phyloP scores from a whole-genome alignment of 2,329 filamentous ascomycete genomes.

The Leptodontidium sp. region DNA sequence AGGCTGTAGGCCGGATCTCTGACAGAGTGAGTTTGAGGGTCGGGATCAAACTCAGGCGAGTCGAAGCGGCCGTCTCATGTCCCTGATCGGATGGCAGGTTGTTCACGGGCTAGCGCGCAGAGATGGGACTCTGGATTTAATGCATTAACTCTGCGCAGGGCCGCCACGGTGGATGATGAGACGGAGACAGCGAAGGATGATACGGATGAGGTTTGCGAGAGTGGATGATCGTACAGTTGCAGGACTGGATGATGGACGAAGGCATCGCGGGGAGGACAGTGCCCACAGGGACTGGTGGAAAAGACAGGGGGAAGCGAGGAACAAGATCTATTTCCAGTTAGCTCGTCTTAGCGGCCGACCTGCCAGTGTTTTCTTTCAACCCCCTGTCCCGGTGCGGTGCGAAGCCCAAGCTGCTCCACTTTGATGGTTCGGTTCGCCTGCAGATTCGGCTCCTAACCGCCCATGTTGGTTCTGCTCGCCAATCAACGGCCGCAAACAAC shows the following conservation, averaged over 20 bases:
- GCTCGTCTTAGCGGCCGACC: background rate
- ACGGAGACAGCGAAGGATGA: slow-evolving; percentile 7
- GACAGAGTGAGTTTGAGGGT: slow-evolving; percentile 13
- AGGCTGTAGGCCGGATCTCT: slow-evolving; percentile 18
- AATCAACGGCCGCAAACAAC: slow-evolving; percentile 14
- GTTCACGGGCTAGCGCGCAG: slow-evolving; percentile 12
- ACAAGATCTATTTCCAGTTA: slow-evolving; percentile 10
- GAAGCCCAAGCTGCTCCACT: background rate
- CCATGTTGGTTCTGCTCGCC: background rate
- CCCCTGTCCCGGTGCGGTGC: background rate
- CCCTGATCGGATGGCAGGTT: slow-evolving; percentile 18
- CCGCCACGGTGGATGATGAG: slow-evolving; percentile 4
- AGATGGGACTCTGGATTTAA: slow-evolving; percentile 10
- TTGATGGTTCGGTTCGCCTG: background rate
- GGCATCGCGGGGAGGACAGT: background rate
- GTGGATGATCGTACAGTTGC: background rate
- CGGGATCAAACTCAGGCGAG: slow-evolving; percentile 19
- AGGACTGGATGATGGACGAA: background rate
- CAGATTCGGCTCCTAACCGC: background rate
- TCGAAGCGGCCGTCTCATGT: slow-evolving; percentile 19
- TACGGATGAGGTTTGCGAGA: slow-evolving; percentile 11
- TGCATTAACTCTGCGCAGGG: background rate
- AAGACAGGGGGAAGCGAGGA: slow-evolving; percentile 1
- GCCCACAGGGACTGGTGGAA: too few relatives aligned
- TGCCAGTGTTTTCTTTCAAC: background rate